phyloP scores from a whole-genome alignment of 148 eudicot genomes.

The Spergularia marina region DNA sequence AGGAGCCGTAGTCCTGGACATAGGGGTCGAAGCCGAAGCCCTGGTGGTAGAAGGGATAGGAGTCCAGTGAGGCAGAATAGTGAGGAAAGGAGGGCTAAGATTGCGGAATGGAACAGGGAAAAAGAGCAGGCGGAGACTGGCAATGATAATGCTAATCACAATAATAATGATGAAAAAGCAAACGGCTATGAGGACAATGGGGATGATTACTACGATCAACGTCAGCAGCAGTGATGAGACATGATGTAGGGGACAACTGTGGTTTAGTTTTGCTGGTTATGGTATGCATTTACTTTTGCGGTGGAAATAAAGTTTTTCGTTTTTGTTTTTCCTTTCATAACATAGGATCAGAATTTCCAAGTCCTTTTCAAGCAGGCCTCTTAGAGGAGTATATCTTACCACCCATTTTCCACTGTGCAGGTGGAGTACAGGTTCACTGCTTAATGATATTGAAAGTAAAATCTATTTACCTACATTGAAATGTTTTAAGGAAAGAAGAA shows the following conservation, averaged over 20 bases:
- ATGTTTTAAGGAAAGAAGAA: slow-evolving; percentile 18
- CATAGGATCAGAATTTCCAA: not conserved
- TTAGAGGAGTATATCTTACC: slow-evolving; percentile 46
- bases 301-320: not conserved
- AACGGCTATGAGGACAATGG: slow-evolving; percentile 36
- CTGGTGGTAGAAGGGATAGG: slow-evolving; percentile 71
- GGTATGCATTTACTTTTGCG: slow-evolving; percentile 43
- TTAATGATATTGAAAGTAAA: slow-evolving; percentile 48
- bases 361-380: slow-evolving; percentile 14
- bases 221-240: not conserved
- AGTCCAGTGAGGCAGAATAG: slow-evolving; percentile 87
- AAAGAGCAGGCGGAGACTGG: slow-evolving; percentile 55
- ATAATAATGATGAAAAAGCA: slow-evolving; percentile 29
- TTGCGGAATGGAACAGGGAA: slow-evolving; percentile 96
- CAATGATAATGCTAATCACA: slow-evolving; percentile 27
- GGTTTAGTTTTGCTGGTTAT: slow-evolving; percentile 15
- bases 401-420: slow-evolving; percentile 94
- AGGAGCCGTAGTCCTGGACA: slow-evolving; percentile 92
- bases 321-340: not conserved
- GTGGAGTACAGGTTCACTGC: slow-evolving; percentile 87
- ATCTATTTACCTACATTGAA: slow-evolving; percentile 32
- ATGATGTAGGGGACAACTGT: slow-evolving; percentile 8
- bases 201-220: slow-evolving; percentile 31
- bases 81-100: slow-evolving; percentile 96
- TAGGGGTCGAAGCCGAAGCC: slow-evolving; percentile 92